Evolutionary conservation across 805 yeast species (phyloP).

Genomic region (Wickerhamiella sergipiensis): DNA sequence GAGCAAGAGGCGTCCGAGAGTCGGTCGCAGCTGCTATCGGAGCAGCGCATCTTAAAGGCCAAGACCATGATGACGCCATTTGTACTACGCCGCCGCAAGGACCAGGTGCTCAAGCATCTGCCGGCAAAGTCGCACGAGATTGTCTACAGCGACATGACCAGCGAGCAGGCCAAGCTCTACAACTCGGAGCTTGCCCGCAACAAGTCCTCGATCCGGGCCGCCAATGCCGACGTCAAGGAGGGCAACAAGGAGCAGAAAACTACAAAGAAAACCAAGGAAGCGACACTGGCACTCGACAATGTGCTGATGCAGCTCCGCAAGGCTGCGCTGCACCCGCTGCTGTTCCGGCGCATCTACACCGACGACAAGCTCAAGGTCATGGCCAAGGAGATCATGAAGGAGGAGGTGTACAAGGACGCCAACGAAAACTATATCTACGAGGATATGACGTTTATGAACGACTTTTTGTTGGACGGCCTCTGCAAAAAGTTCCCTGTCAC

Average conservation of each 20-base stretch:
- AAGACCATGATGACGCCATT: constrained; percentile 98
- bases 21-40: constrained; percentile 44
- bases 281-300: constrained; percentile 39
- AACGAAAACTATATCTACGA: constrained; percentile 66
- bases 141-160: constrained; percentile 50
- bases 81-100: constrained; percentile 81
- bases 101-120: constrained; percentile 78
- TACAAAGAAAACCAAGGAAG: constrained; percentile 23
- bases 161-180: constrained; percentile 45
- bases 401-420: constrained; percentile 67
- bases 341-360: constrained; percentile 54
- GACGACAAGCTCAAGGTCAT: constrained; percentile 45
- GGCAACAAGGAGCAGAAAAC: constrained; percentile 16
- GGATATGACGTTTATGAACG: constrained; percentile 93
- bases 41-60: constrained; percentile 85
- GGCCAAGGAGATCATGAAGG: constrained; percentile 69
- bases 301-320: constrained; percentile 80
- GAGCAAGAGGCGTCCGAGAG: constrained; percentile 12
- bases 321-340: constrained; percentile 82
- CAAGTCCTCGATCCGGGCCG: constrained; percentile 10
- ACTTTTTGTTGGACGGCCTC: constrained; percentile 66
- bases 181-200: constrained; percentile 36
- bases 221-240: constrained; percentile 19
- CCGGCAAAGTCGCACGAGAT: constrained; percentile 62
- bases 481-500: constrained; percentile 61